Percentiles rank a stretch among this genome's conserved stretches.
Evolutionary conservation across 257 asterid genomes (phyloP).

Genomic region (Jacaranda mimosifolia): DNA sequence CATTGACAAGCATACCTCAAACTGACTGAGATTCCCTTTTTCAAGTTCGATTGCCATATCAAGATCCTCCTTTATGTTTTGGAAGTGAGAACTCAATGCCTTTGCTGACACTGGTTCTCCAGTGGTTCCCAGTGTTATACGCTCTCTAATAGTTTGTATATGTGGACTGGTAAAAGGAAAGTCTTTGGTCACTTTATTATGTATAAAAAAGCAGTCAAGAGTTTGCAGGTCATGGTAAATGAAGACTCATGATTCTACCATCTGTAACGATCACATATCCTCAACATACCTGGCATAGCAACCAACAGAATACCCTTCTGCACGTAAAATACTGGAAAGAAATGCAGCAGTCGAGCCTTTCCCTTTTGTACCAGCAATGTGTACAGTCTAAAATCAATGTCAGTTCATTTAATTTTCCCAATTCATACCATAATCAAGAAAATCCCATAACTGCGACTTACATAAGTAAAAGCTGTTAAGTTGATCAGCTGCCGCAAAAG

Average conservation of each 20-base stretch:
- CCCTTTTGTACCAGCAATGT: constrained; percentile 97
- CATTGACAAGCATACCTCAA: constrained; percentile 69
- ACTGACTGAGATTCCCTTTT: constrained; percentile 78
- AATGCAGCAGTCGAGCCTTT: constrained; percentile 97
- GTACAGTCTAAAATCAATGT: constrained; percentile 64
- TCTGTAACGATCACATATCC: constrained; percentile 7
- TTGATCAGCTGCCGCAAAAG: constrained; percentile 12
- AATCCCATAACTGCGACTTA: not conserved
- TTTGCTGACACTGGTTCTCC: constrained; percentile 80
- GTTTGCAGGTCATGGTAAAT: not conserved
- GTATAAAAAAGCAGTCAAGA: constrained; percentile 18
- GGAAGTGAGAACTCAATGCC: constrained; percentile 67
- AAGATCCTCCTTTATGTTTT: constrained; percentile 57
- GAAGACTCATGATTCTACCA: constrained; percentile 18
- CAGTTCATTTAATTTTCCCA: constrained; percentile 21
- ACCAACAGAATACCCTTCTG: constrained; percentile 92
- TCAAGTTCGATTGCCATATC: constrained; percentile 70
- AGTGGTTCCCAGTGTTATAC: constrained; percentile 72
- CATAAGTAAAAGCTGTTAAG: constrained; percentile 9
- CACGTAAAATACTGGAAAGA: constrained; percentile 82
- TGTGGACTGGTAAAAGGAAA: constrained; percentile 79
- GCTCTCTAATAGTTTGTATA: constrained; percentile 85
- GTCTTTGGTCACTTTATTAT: constrained; percentile 29
- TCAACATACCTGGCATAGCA: constrained; percentile 80
- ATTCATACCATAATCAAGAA: constrained; percentile 22